Conservation (phyloP, 2,329 filamentous ascomycete genomes). For the Pestalotiopsis sp. region DNA sequence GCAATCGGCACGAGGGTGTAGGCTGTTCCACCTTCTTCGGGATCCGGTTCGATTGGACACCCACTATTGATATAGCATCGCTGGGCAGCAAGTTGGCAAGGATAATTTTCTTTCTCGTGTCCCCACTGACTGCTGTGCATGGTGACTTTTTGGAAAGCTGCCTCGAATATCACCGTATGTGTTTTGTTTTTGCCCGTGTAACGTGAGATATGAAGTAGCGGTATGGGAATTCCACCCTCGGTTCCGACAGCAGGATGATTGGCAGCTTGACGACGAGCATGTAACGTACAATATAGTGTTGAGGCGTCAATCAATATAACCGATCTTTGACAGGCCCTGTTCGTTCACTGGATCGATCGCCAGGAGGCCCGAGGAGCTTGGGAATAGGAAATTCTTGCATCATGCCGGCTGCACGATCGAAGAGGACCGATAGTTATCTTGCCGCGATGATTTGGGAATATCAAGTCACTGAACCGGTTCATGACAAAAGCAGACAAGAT, state of each 20-base stretch:
- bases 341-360: not conserved
- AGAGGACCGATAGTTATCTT: not conserved
- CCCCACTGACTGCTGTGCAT: not conserved
- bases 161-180: not conserved
- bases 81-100: not conserved
- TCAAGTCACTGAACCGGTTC: not conserved
- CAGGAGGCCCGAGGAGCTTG: not conserved
- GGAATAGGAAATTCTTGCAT: not conserved
- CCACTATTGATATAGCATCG: not conserved
- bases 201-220: not conserved
- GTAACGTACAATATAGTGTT: too few relatives aligned
- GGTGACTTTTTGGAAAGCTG: not conserved
- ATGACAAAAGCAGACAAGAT: not conserved
- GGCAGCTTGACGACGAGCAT: not conserved
- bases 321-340: not conserved
- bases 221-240: not conserved
- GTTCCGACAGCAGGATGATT: not conserved
- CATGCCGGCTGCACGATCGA: not conserved
- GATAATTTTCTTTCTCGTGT: not conserved
- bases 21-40: not conserved
- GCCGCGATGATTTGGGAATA: not conserved
- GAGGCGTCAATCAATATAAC: not conserved
- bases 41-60: not conserved
- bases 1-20: not conserved
- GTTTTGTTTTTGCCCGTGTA: not conserved